Percentiles rank a stretch among this genome's conserved stretches.
These are phyloP conservation scores for Neolentinus lepideus DNA, from an alignment of 1,284 basidiomycete genomes.

Conservation along the genomic window DNA sequence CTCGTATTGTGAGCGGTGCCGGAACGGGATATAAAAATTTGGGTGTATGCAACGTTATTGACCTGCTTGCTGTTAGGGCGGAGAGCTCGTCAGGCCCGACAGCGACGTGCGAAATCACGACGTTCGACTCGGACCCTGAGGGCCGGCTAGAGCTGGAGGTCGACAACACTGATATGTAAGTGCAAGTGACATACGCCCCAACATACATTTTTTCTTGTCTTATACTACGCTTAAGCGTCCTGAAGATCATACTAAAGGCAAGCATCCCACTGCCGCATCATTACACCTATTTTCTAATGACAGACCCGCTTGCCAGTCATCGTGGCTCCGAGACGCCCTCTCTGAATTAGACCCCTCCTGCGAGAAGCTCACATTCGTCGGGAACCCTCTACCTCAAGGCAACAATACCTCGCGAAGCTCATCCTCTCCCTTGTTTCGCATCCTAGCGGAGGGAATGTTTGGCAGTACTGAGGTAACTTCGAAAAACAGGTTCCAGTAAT, in stretches of 20 bases:
- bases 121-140: slow-evolving; percentile 83
- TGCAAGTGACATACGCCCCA: no score
- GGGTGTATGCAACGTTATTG: no score
- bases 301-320: slow-evolving; percentile 45
- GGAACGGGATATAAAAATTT: not conserved
- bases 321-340: slow-evolving; percentile 89
- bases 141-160: slow-evolving; percentile 77
- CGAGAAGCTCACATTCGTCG: slow-evolving; percentile 78
- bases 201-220: slow-evolving; percentile 14
- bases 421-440: slow-evolving; percentile 58
- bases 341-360: slow-evolving; percentile 83
- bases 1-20: slow-evolving; percentile 64
- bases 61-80: slow-evolving; percentile 40
- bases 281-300: not conserved
- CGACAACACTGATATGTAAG: slow-evolving; percentile 25
- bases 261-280: not conserved
- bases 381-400: slow-evolving; percentile 46
- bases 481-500: not conserved
- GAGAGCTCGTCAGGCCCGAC: slow-evolving; percentile 82
- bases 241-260: slow-evolving; percentile 86
- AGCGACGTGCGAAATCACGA: slow-evolving; percentile 83
- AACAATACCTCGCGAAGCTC: slow-evolving; percentile 20
- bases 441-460: slow-evolving; percentile 73
- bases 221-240: slow-evolving; percentile 46
- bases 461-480: slow-evolving; percentile 72